Percentiles rank a stretch among this genome's conserved stretches.
Evolutionary conservation across 2,329 filamentous ascomycete genomes (phyloP).

Genomic region (Colletotrichum sp.): DNA sequence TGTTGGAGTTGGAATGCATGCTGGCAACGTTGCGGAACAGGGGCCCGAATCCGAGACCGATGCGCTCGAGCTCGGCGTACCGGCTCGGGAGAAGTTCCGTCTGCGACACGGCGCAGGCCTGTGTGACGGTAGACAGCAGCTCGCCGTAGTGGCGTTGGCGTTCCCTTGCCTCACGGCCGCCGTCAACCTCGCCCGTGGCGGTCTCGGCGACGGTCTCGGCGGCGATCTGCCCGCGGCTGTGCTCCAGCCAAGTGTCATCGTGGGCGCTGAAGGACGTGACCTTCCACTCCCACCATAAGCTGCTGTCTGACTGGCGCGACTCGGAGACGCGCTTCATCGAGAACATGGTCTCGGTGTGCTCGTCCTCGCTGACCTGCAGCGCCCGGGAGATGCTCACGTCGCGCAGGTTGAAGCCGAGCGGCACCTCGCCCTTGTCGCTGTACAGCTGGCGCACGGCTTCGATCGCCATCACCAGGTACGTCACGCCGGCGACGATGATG

Average conservation of each 20-base stretch:
- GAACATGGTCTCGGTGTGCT: constrained; percentile 21
- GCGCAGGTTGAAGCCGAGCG: constrained; percentile 23
- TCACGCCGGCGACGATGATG: constrained; percentile 42
- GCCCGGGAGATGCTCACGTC: constrained; percentile 21
- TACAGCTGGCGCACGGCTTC: constrained; percentile 22
- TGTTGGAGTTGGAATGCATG: neutral
- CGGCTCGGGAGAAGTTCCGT: neutral
- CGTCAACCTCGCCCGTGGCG: neutral
- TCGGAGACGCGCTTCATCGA: constrained; percentile 9
- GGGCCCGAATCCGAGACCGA: neutral
- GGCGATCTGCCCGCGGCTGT: constrained; percentile 19
- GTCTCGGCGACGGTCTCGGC: constrained; percentile 15
- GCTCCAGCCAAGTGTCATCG: constrained; percentile 2
- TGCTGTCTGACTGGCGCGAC: constrained; percentile 29
- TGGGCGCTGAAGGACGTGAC: neutral
- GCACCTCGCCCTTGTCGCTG: neutral
- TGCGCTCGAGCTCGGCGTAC: neutral
- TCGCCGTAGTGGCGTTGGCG: neutral
- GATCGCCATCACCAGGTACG: constrained; percentile 32
- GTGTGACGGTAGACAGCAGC: neutral
- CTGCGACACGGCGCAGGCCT: neutral
- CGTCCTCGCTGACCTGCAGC: constrained; percentile 9
- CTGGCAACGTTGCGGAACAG: neutral
- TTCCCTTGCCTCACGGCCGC: neutral
- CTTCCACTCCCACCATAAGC: constrained; percentile 8